Evolutionary conservation across 2,329 filamentous ascomycete genomes (phyloP).

Genomic region (Didymella exigua): DNA sequence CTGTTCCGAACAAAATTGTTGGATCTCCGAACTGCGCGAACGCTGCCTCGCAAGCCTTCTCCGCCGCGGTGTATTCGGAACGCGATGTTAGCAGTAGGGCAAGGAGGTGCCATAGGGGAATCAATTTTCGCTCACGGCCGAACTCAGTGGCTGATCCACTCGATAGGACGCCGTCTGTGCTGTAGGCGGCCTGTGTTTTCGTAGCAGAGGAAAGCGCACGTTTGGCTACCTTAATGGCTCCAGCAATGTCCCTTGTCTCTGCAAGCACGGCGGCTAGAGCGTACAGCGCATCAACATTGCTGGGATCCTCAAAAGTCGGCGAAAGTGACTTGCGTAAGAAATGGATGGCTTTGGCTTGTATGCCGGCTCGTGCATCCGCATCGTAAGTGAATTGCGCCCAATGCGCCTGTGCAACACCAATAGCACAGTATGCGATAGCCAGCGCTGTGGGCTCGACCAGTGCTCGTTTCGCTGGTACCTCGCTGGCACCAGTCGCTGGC

Average conservation of each 20-base stretch:
- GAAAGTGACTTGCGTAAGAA: constrained; percentile 75
- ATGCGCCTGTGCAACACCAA: constrained; percentile 83
- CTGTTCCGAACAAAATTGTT: constrained; percentile 67
- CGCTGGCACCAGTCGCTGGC: constrained; percentile 32
- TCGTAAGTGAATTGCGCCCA: constrained; percentile 86
- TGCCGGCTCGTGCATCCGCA: constrained; percentile 69
- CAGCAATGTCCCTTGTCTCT: constrained; percentile 79
- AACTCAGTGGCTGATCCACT: constrained; percentile 37
- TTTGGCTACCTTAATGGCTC: constrained; percentile 83
- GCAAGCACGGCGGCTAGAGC: constrained; percentile 84
- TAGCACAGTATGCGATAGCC: constrained; percentile 74
- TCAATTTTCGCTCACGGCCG: constrained; percentile 64
- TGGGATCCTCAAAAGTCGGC: constrained; percentile 67
- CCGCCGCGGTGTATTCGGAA: constrained; percentile 81
- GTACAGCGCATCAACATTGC: constrained; percentile 78
- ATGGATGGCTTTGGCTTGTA: constrained; percentile 78
- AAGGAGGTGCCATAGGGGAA: constrained; percentile 91
- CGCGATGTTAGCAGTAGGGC: constrained; percentile 83
- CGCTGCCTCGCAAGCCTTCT: constrained; percentile 83
- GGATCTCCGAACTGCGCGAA: constrained; percentile 86
- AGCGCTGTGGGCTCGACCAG: constrained; percentile 65
- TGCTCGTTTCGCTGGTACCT: constrained; percentile 41
- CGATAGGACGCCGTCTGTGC: constrained; percentile 42
- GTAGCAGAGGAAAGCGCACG: constrained; percentile 68
- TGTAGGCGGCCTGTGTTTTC: constrained; percentile 34